These are phyloP conservation scores for Mycena pura DNA, from an alignment of 768 basidiomycete species.

Conservation along the genomic window DNA sequence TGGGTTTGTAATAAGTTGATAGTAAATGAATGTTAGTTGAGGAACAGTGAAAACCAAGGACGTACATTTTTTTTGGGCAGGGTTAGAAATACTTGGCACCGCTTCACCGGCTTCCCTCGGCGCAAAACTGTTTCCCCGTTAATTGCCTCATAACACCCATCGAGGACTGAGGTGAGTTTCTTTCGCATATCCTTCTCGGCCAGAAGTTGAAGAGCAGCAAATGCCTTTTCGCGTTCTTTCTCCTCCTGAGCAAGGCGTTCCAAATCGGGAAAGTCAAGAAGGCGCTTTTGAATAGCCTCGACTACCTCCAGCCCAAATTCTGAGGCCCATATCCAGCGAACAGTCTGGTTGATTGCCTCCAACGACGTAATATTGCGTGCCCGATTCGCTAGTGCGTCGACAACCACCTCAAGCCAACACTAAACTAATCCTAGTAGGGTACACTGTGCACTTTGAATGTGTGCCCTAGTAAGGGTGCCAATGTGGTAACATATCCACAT, in stretches of 20 bases:
- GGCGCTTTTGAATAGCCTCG: not conserved
- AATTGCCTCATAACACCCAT: not conserved
- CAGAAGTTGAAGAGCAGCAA: not conserved
- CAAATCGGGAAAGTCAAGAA: slow-evolving; percentile 1
- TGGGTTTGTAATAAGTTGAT: not conserved
- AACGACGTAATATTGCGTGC: not conserved
- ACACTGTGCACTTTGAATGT: too few relatives aligned
- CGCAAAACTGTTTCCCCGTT: not conserved
- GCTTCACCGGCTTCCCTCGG: not conserved
- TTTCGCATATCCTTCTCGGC: not conserved
- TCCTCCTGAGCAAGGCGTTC: not conserved
- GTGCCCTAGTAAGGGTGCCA: too few relatives aligned
- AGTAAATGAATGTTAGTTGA: not conserved
- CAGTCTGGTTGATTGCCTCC: not conserved
- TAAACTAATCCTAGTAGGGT: too few relatives aligned
- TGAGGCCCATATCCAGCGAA: not conserved
- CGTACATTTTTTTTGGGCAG: not conserved
- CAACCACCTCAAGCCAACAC: too few relatives aligned
- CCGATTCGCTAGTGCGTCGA: not conserved
- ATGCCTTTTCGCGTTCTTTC: not conserved
- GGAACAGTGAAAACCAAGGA: not conserved
- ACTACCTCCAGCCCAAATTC: not conserved
- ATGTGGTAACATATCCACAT: too few relatives aligned
- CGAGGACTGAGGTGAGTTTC: not conserved
- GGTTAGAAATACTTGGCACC: not conserved